Percentiles rank a stretch among this genome's conserved stretches.
Conservation (phyloP, 164 flowering plant genomes). For the Macadamia integrifolia region DNA sequence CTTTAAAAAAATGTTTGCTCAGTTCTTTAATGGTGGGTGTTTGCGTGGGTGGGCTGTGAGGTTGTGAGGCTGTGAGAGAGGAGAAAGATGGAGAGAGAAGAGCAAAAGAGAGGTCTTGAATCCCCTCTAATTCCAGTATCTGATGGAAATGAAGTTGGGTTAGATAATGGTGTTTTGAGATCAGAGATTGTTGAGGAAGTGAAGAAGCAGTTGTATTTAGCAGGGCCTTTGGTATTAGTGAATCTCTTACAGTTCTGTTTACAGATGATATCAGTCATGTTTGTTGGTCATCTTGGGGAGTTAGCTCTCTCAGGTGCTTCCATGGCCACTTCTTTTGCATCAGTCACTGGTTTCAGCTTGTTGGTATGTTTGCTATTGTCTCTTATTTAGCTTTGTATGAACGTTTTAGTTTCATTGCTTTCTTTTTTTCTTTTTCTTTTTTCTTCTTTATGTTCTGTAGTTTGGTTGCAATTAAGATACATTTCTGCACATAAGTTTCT, state of each 20-base stretch:
- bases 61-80: background rate
- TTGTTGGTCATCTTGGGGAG: constrained; percentile 76
- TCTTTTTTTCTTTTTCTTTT: background rate
- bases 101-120: background rate
- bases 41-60: background rate
- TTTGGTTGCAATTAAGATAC: too few relatives aligned
- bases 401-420: background rate
- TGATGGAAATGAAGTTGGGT: background rate
- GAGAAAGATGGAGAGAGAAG: background rate
- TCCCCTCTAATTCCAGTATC: background rate
- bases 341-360: constrained; percentile 69
- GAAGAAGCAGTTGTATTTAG: constrained; percentile 57
- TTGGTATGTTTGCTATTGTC: constrained; percentile 29
- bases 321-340: constrained; percentile 68
- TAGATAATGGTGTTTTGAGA: background rate
- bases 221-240: constrained; percentile 53
- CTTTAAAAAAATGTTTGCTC: too few relatives aligned
- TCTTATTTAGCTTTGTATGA: background rate
- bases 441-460: background rate
- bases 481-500: too few relatives aligned
- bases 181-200: constrained; percentile 37
- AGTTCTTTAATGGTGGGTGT: too few relatives aligned
- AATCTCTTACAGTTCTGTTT: constrained; percentile 34
- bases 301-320: constrained; percentile 68
- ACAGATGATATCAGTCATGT: constrained; percentile 64